Base-by-base conservation (phyloP, 805 yeast species). In the Sugiyamaella lignohabitans region DNA sequence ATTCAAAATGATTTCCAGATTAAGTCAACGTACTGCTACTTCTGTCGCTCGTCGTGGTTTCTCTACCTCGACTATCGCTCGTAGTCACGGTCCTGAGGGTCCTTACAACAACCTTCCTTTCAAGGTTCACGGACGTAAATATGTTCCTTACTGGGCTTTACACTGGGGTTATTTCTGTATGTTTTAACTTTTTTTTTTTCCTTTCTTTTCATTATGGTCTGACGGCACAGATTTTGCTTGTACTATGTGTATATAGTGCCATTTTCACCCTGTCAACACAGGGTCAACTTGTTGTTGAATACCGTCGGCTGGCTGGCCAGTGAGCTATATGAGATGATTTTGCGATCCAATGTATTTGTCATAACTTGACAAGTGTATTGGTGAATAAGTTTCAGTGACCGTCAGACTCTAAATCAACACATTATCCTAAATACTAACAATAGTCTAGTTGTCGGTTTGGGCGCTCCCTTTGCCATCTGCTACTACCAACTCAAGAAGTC, bases 81-180 rank as follows among this genome's bases (percentile, higher is more conserved):
- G 69, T 42, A 34, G 54, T 20, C 84, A 78, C 70, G 80, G 76
- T 64, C 79, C 80, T 60, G 84, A 78, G 62, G 97, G 97, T 63
- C 81, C 82, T 41, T 93, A 93, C 82, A 74, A 84, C 62, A 91
- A 93, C 79, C 64, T 91, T 54, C 98, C 98, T 56, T 93, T 91
- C 80, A 80, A 80, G 76, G 95, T 91, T 54, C 88, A 87, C 78
- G 75, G 82, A 79, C 88, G 95, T 78, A 84, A 80, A 73, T 56
- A 27, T 49, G 76, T 91, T 56, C 98, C 97, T 57, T 88, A 77
- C 67, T 86, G 81, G 57, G 72, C 87, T 45, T 75, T 83, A 56
- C 95, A 84, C 75, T 83, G 85, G 75, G 79, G 88, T 45, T 83
- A 80, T 72, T 74, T 83, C 56, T 79, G 84, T 65, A 65, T 46